Percentiles rank a stretch among this genome's conserved stretches.
Evolutionary conservation across 345 rosid genomes (phyloP).

Genomic region (Garcia nutans): DNA sequence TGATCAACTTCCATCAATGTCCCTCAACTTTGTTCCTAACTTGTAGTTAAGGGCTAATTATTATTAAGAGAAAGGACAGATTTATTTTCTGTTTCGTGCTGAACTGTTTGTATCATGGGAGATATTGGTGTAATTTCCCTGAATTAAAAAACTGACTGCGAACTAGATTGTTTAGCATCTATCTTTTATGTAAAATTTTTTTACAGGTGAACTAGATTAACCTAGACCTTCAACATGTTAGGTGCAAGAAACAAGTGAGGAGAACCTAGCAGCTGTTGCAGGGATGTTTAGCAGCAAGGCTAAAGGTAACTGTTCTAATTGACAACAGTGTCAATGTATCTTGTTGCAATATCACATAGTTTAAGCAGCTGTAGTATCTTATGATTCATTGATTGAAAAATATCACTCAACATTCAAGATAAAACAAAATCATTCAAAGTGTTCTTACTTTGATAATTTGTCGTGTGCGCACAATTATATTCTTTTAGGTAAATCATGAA

Average conservation of each 20-base stretch:
- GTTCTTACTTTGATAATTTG: not conserved
- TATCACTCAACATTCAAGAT: not conserved
- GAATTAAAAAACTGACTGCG: not conserved
- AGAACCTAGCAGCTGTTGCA: constrained; percentile 93
- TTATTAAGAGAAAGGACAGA: not conserved
- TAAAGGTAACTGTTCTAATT: constrained; percentile 60
- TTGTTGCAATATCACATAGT: not conserved
- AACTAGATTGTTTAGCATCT: not conserved
- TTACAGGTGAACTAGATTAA: constrained; percentile 1
- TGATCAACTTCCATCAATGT: constrained; percentile 6
- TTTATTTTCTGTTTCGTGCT: not conserved
- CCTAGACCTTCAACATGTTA: constrained; percentile 27
- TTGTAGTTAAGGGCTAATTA: not conserved
- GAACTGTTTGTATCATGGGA: not conserved
- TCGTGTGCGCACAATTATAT: not conserved
- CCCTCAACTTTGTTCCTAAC: constrained; percentile 5
- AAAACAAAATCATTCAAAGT: not conserved
- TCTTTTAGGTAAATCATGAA: not conserved
- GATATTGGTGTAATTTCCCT: not conserved
- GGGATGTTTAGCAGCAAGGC: constrained; percentile 99
- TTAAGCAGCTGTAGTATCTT: not conserved
- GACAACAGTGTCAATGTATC: not conserved
- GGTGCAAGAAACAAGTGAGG: constrained; percentile 96
- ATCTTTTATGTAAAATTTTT: not conserved
- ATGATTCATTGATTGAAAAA: too few species aligned